Evolutionary conservation across 129 eudicot genomes (phyloP), one percentile per base, ranked within the genome.

Genomic region (Flaveria brownii): DNA sequence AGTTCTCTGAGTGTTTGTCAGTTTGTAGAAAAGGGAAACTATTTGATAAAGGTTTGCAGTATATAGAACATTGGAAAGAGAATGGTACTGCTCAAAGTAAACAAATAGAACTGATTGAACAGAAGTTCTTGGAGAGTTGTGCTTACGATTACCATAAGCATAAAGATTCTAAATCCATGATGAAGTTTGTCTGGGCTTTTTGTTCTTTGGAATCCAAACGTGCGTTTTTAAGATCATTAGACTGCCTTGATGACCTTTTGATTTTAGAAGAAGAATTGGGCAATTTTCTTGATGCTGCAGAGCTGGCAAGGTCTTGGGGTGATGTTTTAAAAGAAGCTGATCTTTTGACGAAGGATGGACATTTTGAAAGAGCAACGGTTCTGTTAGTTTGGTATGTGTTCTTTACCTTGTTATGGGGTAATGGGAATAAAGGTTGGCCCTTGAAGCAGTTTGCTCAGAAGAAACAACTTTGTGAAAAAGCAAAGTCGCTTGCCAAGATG

Each of bases 201-300:
- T n/a, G 56, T 68, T 79, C 91, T 6, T 73, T 83, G 81, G 90
- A 84, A 17, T 77, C 82, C 4, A 82, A 49, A 43, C 97, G 96
- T 9, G 73, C 1, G 9, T 89, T 89, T 80, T 82, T 92, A 70
- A 89, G 42, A 16, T 80, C 84, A 0, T 7, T 54, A 20, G 85
- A 67, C 18, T 78, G 91, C 77, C 82, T 92, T 9, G 87, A 87
- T 33, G 96, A 87, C 83, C 91, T 92, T 59, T 13, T 87, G 77
- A 10, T 75, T 75, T 52, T 92, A 75, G 97, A 92, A 78, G 89
- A 84, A 84, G 96, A 89, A 77, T 78, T 85, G 0, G 89, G 93
- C 17, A 77, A 86, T 74, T 89, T 86, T 59, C 39, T 74, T 30
- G 84, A 78, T 43, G 97, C 97, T 74, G 93, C 87, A 0, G 90